These are phyloP conservation scores for Paramecium sexaurelia DNA, from an alignment of 73 alveolate species.

Conservation along the genomic window DNA sequence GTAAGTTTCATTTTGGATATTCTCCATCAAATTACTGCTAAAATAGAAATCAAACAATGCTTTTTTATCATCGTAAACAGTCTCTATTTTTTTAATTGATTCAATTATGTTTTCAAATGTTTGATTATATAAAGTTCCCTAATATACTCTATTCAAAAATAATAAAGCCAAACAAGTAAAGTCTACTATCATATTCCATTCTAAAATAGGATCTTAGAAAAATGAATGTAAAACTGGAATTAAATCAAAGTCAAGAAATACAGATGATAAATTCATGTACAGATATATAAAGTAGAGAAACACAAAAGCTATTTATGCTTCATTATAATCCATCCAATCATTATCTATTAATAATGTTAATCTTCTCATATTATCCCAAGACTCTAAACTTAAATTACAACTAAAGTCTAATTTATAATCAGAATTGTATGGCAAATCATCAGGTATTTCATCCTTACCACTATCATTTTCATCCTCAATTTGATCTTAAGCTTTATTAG, in stretches of 20 bases:
- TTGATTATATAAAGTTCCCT: constrained; percentile 16
- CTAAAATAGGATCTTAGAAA: constrained; percentile 35
- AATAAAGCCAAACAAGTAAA: background rate
- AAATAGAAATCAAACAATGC: constrained; percentile 48
- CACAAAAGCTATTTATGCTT: background rate
- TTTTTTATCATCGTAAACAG: constrained; percentile 38
- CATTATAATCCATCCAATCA: constrained; percentile 26
- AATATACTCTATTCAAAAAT: constrained; percentile 38
- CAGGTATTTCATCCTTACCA: background rate
- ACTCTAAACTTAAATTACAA: constrained; percentile 51
- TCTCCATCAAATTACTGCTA: constrained; percentile 46
- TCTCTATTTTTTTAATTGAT: background rate
- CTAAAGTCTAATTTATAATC: constrained; percentile 50
- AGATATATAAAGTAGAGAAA: background rate
- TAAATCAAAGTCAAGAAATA: constrained; percentile 27
- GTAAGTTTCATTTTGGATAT: constrained; percentile 48
- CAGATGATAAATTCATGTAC: constrained; percentile 22
- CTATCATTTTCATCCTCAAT: constrained; percentile 18
- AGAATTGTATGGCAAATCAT: constrained; percentile 43
- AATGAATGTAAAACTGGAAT: background rate
- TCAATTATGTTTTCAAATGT: constrained; percentile 21
- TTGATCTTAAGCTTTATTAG: constrained; percentile 11
- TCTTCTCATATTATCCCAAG: constrained; percentile 63
- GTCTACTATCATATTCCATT: constrained; percentile 37
- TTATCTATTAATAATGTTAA: background rate